A percentile compares a stretch with the other conserved stretches of the same genome.
phyloP scores from a whole-genome alignment of 371 early-diverging fungal species.

The Chytridiales sp. region DNA sequence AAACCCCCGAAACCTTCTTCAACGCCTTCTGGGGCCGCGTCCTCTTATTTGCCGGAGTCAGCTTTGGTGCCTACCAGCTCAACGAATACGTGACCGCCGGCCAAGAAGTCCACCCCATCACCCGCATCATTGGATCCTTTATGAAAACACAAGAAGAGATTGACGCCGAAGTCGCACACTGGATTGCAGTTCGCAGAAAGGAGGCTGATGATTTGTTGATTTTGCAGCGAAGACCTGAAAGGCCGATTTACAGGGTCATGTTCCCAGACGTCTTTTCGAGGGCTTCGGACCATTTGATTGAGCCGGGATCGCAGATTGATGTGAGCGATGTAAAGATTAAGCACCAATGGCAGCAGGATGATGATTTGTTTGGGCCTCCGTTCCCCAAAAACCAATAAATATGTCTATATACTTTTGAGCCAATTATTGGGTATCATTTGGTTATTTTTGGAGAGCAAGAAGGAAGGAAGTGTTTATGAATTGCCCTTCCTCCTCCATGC shows the following conservation, averaged over 20 bases:
- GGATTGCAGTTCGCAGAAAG: not conserved
- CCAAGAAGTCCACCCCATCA: constrained; percentile 32
- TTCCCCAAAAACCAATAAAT: constrained; percentile 35
- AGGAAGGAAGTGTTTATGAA: no score
- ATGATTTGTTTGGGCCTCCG: constrained; percentile 35
- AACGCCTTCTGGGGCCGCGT: constrained; percentile 11
- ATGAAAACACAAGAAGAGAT: constrained; percentile 4
- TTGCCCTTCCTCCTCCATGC: no score
- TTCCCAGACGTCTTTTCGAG: constrained; percentile 35
- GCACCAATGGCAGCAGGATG: constrained; percentile 36
- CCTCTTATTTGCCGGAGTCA: constrained; percentile 15
- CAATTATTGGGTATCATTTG: no score
- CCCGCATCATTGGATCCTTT: constrained; percentile 10
- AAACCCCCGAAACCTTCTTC: constrained; percentile 26
- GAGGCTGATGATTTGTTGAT: constrained; percentile 25
- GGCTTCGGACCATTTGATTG: constrained; percentile 34
- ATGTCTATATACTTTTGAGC: no score
- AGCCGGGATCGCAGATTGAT: constrained; percentile 36
- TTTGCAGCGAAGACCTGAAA: not conserved
- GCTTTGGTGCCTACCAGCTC: constrained; percentile 17
- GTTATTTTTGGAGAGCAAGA: no score
- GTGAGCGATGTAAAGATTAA: constrained; percentile 33
- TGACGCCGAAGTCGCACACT: constrained; percentile 13
- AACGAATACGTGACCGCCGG: constrained; percentile 21
- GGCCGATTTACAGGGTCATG: constrained; percentile 15